Conservation (phyloP, 208 protist species). For the Strigomonas culicis region DNA sequence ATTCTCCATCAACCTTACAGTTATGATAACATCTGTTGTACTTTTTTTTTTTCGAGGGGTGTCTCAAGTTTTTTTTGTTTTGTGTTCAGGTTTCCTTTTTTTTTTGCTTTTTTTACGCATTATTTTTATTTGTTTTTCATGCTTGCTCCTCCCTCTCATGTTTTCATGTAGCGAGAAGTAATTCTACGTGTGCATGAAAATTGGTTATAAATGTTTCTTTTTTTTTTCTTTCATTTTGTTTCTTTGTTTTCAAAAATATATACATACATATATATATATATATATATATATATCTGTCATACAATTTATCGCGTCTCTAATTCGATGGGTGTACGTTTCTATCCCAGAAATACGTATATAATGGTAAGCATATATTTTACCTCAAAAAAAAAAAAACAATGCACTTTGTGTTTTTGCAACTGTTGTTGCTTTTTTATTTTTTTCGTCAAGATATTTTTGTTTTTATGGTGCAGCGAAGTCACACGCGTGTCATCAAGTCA, state of each 20-base stretch:
- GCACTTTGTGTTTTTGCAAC: background rate
- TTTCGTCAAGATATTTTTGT: background rate
- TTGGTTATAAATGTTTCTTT: background rate
- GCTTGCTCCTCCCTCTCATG: constrained; percentile 1
- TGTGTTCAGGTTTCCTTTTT: constrained; percentile 7
- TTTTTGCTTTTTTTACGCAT: constrained; percentile 2
- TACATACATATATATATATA: too few species aligned
- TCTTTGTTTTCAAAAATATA: background rate
- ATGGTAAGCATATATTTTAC: too few species aligned
- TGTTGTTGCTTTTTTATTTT: constrained; percentile 1
- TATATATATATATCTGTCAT: too few species aligned
- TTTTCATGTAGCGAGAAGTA: background rate
- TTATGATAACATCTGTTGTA: background rate
- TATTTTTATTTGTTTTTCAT: constrained; percentile 5
- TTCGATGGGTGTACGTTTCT: too few species aligned
- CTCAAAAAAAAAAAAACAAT: too few species aligned
- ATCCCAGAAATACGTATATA: too few species aligned
- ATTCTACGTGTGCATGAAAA: background rate
- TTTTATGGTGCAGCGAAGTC: too few species aligned
- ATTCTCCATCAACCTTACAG: constrained; percentile 1
- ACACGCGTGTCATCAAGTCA: too few species aligned
- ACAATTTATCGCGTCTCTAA: too few species aligned
- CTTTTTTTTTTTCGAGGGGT: background rate
- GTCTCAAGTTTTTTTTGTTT: constrained; percentile 5
- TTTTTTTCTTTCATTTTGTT: background rate